A percentile compares a stretch with the other conserved stretches of the same genome.
Conservation (phyloP, 352 stramenopile species). For the Phytophthora ramorum region DNA sequence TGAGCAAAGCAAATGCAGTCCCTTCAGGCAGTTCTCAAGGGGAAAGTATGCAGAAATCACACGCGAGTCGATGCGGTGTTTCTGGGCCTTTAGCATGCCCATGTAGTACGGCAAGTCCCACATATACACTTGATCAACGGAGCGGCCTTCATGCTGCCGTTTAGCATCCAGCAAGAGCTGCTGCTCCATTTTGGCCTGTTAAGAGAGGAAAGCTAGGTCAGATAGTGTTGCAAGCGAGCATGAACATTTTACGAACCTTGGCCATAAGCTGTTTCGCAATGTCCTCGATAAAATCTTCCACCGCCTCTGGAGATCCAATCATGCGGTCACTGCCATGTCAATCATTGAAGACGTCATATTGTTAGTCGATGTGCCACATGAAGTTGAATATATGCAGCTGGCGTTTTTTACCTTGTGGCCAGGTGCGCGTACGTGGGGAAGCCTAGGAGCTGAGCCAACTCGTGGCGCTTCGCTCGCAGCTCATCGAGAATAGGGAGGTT, state of each 20-base stretch:
- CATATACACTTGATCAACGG: conserved; percentile 73
- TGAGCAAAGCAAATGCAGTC: conserved; percentile 88
- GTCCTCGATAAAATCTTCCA: conserved; percentile 69
- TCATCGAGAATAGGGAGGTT: conserved; percentile 87
- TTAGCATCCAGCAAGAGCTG: conserved; percentile 71
- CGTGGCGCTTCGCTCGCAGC: conserved; percentile 86
- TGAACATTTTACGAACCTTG: conserved; percentile 51
- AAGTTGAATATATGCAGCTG: background rate
- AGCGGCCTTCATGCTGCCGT: conserved; percentile 55
- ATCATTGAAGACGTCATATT: background rate
- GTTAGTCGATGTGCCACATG: conserved; percentile 15
- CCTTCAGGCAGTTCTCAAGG: conserved; percentile 91
- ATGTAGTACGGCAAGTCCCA: conserved; percentile 97
- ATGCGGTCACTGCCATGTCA: conserved; percentile 75
- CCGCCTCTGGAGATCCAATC: conserved; percentile 74
- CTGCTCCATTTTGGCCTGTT: conserved; percentile 63
- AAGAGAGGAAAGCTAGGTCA: conserved; percentile 3
- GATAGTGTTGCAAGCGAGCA: background rate
- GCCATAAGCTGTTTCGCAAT: conserved; percentile 74
- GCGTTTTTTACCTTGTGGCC: conserved; percentile 82
- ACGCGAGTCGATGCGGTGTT: conserved; percentile 78
- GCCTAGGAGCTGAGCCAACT: conserved; percentile 88
- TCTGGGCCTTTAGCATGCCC: conserved; percentile 81
- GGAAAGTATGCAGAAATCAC: conserved; percentile 91
- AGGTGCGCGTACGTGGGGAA: conserved; percentile 93